phyloP scores from a whole-genome alignment of 306 rosid species.

The Acacia melanoxylon region DNA sequence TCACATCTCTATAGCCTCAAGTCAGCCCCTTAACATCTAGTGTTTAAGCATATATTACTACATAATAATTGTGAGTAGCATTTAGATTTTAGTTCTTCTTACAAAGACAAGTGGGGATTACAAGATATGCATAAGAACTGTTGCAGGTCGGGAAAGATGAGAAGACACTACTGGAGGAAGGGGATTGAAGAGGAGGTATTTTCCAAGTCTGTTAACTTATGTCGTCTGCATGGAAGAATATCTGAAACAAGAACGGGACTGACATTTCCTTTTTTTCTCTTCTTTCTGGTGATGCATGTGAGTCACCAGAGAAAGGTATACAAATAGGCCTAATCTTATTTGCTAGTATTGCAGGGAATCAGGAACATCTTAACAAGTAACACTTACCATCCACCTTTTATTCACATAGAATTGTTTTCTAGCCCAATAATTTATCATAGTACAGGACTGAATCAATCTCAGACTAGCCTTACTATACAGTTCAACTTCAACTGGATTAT shows the following conservation, averaged over 20 bases:
- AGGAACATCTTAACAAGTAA: background rate
- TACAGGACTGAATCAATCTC: background rate
- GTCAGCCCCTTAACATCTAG: background rate
- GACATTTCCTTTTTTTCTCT: background rate
- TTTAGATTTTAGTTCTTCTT: slow-evolving; percentile 46
- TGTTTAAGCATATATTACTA: background rate
- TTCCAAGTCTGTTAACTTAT: background rate
- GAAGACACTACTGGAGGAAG: background rate
- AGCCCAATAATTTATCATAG: background rate
- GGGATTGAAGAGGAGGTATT: background rate
- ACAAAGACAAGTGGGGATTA: background rate
- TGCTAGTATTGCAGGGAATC: background rate
- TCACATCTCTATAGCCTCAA: too few species aligned
- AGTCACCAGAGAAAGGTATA: background rate
- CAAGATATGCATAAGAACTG: background rate
- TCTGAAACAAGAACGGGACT: background rate
- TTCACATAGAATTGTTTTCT: background rate
- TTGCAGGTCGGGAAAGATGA: background rate
- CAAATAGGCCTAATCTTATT: background rate
- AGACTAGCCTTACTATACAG: background rate
- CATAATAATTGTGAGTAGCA: slow-evolving; percentile 36
- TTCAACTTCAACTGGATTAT: background rate
- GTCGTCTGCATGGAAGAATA: background rate
- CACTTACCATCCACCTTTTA: background rate
- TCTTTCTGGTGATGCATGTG: background rate